phyloP scores from a whole-genome alignment of 495 filamentous ascomycete species.

The Penicillium lagena region DNA sequence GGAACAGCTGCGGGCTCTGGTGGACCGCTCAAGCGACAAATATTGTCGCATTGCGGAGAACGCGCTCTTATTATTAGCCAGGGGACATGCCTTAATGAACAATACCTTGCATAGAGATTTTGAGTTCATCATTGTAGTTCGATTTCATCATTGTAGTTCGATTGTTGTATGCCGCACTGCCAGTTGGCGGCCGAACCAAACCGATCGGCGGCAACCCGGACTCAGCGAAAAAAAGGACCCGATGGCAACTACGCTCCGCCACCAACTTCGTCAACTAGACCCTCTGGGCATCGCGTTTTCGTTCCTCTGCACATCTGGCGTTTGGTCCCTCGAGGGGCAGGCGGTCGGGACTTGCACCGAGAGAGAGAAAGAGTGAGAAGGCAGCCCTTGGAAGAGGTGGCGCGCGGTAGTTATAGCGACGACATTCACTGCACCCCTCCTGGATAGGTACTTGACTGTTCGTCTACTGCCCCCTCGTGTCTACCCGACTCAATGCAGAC shows the following conservation, averaged over 20 bases:
- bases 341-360: too few species aligned
- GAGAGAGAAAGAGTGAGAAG: background rate
- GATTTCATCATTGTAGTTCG: too few species aligned
- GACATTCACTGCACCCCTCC: background rate
- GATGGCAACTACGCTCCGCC: conserved; percentile 10
- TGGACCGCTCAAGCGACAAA: too few species aligned
- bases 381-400: conserved; percentile 11
- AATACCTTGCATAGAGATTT: background rate
- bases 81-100: background rate
- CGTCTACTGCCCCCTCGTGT: background rate
- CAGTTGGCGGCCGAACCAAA: conserved; percentile 1
- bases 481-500: background rate
- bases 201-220: conserved; percentile 21
- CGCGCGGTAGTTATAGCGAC: conserved; percentile 1
- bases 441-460: background rate
- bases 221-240: conserved; percentile 19
- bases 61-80: too few species aligned
- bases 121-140: too few species aligned
- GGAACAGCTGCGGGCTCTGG: too few species aligned
- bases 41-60: too few species aligned
- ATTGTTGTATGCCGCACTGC: too few species aligned
- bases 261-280: background rate
- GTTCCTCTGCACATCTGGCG: background rate
- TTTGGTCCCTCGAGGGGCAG: background rate
- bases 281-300: background rate